Evolutionary conservation across 2,329 filamentous ascomycete genomes (phyloP), one percentile per base, ranked within the genome.

Genomic region (Lachnellula occidentalis): DNA sequence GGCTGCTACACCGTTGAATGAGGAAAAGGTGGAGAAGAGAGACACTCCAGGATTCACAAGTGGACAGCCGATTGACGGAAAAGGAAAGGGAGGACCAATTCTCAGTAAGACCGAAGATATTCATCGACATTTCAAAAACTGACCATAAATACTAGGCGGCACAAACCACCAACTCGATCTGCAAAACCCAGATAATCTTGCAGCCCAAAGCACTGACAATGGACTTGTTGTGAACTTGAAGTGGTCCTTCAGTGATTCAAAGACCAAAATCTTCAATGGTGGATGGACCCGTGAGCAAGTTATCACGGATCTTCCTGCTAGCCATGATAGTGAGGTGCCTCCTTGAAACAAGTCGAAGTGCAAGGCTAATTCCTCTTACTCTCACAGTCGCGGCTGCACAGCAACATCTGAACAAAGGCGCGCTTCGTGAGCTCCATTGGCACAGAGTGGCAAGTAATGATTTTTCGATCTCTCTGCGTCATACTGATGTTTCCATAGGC

Each of bases 211-310:
- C 15, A 87, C 84, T 1, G 85, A 88, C 64, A 76, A 74, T 47
- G 85, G 85, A 15, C 71, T 78, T 11, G 83, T 88, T 0, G 80
- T 81, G 0, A 88, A 87, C 64, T 72, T 87, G 61, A 87, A 87
- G 66, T 81, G 84, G 85, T 80, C 81, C 51, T 87, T 88, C 70
- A 86, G 82, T 0, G 80, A 86, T 67, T 86, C 82, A 22, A 83
- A 81, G 70, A 84, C 81, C 1, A 76, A 76, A 22, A 74, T 87
- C 36, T 74, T 83, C 50, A 78, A 77, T 24, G 85, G 84, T 1
- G 85, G 85, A 2, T 88, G 83, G 83, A 78, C 81, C 1, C 76
- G 84, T 22, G 79, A 86, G 68, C 83, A 87, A 63, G 81, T 86
- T 51, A 76, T 86, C 47, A 79, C 80, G n/a, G 85, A 88, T 65